A percentile compares a stretch with the other conserved stretches of the same genome.
phyloP scores from a whole-genome alignment of 1,284 basidiomycete species.

The Agaricales sp. region DNA sequence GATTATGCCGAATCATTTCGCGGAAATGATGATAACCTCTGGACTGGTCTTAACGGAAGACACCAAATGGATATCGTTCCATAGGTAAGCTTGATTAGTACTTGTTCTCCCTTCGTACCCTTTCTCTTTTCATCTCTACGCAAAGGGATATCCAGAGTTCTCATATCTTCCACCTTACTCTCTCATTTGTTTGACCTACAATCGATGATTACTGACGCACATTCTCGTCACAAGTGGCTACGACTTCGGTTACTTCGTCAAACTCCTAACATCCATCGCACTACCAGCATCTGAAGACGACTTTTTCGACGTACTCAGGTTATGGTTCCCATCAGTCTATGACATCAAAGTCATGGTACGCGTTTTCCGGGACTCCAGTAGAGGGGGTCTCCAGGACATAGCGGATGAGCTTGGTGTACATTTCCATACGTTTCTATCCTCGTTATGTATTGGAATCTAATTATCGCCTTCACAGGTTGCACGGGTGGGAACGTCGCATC shows the following conservation, averaged over 20 bases:
- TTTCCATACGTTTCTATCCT: constrained; percentile 6
- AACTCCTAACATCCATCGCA: constrained; percentile 83
- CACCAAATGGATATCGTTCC: constrained; percentile 96
- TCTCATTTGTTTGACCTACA: too few relatives aligned
- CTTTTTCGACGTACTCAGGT: constrained; percentile 83
- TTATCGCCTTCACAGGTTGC: constrained; percentile 44
- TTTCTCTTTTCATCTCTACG: constrained; percentile 4
- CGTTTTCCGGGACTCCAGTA: constrained; percentile 68
- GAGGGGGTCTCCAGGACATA: constrained; percentile 93
- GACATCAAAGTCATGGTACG: constrained; percentile 98
- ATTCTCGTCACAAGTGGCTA: constrained; percentile 67
- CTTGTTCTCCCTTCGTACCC: constrained; percentile 2
- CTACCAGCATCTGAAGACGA: constrained; percentile 84
- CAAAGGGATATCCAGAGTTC: too few relatives aligned
- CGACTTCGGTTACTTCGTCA: constrained; percentile 98
- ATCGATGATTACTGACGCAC: neutral
- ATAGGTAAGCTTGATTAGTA: constrained; percentile 60
- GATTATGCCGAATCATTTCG: constrained; percentile 91
- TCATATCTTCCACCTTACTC: too few relatives aligned
- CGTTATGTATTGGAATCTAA: constrained; percentile 5
- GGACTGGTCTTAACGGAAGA: constrained; percentile 87
- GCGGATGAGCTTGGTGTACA: constrained; percentile 84
- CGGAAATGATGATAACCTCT: constrained; percentile 93
- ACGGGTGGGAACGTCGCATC: constrained; percentile 88
- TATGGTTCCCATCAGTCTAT: constrained; percentile 96